phyloP scores from a whole-genome alignment of 441 rosid genomes.

The Hypseocharis bilobata region DNA sequence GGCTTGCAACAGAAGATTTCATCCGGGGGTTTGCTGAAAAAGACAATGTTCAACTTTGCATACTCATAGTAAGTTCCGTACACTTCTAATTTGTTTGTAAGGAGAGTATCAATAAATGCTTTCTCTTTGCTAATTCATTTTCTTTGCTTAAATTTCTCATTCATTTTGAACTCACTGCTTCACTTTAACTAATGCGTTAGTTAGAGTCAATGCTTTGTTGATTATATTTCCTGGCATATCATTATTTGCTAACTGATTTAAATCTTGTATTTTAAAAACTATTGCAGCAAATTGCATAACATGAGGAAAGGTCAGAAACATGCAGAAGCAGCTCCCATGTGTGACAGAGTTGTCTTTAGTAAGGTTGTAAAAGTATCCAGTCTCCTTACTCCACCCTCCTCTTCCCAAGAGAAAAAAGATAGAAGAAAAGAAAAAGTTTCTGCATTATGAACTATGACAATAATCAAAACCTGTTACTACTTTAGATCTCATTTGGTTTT shows the following conservation, averaged over 20 bases:
- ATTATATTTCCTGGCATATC: neutral
- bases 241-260: constrained; percentile 8
- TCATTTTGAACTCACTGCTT: neutral
- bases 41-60: constrained; percentile 58
- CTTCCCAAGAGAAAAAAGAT: neutral
- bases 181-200: neutral
- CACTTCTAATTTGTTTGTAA: constrained; percentile 14
- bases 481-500: constrained; percentile 13
- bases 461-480: constrained; percentile 1
- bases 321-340: constrained; percentile 66
- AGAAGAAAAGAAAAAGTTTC: no score
- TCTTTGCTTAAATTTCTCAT: no score
- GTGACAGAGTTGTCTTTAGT: constrained; percentile 75
- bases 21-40: constrained; percentile 49
- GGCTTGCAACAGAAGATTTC: constrained; percentile 72
- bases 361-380: constrained; percentile 39
- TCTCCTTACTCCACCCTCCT: neutral
- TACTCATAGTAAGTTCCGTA: constrained; percentile 57
- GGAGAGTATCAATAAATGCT: neutral
- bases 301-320: constrained; percentile 58
- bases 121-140: neutral
- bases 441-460: neutral
- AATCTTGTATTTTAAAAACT: constrained; percentile 11
- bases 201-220: neutral
- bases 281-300: constrained; percentile 49